Conservation (phyloP, 1,284 basidiomycete species). For the Xerocomus amazonicus region DNA sequence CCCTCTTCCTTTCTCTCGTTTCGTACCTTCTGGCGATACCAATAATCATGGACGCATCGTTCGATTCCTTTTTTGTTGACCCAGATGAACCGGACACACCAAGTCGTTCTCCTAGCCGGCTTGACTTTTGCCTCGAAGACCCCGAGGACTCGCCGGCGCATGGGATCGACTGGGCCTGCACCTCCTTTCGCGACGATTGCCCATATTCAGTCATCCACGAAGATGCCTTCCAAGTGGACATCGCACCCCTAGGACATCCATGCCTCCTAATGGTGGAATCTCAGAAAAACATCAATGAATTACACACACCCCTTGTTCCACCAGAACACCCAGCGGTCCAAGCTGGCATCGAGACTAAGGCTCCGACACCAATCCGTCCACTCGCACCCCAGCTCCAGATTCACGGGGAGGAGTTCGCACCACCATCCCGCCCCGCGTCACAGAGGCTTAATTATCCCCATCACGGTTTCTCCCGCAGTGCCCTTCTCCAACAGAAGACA, state of each 20-base stretch:
- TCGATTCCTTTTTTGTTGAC: constrained; percentile 10
- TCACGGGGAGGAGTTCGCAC: constrained; percentile 3
- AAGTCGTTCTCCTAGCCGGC: constrained; percentile 33
- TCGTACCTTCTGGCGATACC: not conserved
- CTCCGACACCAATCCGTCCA: constrained; percentile 25
- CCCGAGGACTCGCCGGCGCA: not conserved
- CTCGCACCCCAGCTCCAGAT: constrained; percentile 2
- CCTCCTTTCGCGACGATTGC: not conserved
- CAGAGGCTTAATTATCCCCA: constrained; percentile 34
- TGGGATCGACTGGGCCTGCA: constrained; percentile 13
- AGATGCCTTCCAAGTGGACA: constrained; percentile 6
- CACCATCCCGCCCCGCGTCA: constrained; percentile 2
- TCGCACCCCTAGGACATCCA: not conserved
- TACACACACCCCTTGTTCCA: not conserved
- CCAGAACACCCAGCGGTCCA: constrained; percentile 3
- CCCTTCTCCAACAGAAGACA: constrained; percentile 53
- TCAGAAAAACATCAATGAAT: constrained; percentile 1
- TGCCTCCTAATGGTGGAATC: not conserved
- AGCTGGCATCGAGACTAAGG: constrained; percentile 6
- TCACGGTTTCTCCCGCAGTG: constrained; percentile 57
- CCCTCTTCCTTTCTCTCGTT: not conserved
- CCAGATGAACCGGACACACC: constrained; percentile 15
- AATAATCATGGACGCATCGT: constrained; percentile 11
- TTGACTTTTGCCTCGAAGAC: constrained; percentile 28
- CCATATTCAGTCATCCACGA: constrained; percentile 8